Evolutionary conservation across 306 rosid species (phyloP).

Genomic region (Senna siamea): DNA sequence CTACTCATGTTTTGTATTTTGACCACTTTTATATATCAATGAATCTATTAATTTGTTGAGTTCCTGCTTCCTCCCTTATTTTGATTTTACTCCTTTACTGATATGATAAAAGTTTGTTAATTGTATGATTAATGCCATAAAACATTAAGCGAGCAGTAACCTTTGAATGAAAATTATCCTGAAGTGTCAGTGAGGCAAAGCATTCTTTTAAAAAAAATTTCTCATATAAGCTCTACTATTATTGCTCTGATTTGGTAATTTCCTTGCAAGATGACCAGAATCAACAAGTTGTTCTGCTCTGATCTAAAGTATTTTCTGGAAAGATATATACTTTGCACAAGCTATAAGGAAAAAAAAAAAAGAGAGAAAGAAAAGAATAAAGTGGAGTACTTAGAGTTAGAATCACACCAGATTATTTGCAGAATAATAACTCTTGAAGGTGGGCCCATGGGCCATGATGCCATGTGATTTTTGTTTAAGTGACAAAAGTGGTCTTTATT

Average conservation of each 20-base stretch:
- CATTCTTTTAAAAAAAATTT: slow-evolving; percentile 27
- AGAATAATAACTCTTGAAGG: slow-evolving; percentile 15
- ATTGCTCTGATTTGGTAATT: slow-evolving; percentile 6
- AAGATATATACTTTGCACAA: slow-evolving; percentile 28
- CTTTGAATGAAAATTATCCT: slow-evolving; percentile 39
- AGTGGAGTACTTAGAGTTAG: slow-evolving; percentile 13
- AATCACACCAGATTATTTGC: slow-evolving; percentile 28
- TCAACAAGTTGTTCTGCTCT: not conserved
- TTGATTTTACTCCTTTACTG: slow-evolving; percentile 35
- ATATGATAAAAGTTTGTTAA: slow-evolving; percentile 45
- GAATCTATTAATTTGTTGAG: slow-evolving; percentile 30
- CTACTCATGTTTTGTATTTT: slow-evolving; percentile 36
- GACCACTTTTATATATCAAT: slow-evolving; percentile 28
- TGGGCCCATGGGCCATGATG: slow-evolving; percentile 14
- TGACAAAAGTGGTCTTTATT: slow-evolving; percentile 34
- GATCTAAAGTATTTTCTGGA: slow-evolving; percentile 17
- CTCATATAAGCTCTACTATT: not conserved
- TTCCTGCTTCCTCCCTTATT: slow-evolving; percentile 34
- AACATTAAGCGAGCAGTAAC: slow-evolving; percentile 28
- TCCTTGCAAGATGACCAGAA: slow-evolving; percentile 34
- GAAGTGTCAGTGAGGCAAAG: slow-evolving; percentile 34
- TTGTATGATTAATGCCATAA: slow-evolving; percentile 23
- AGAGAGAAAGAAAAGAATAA: slow-evolving; percentile 1
- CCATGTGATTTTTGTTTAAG: slow-evolving; percentile 41
- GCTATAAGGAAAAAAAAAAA: slow-evolving; percentile 21